phyloP scores from a whole-genome alignment of 2,329 filamentous ascomycete genomes.

The Pseudogymnoascus sp. region DNA sequence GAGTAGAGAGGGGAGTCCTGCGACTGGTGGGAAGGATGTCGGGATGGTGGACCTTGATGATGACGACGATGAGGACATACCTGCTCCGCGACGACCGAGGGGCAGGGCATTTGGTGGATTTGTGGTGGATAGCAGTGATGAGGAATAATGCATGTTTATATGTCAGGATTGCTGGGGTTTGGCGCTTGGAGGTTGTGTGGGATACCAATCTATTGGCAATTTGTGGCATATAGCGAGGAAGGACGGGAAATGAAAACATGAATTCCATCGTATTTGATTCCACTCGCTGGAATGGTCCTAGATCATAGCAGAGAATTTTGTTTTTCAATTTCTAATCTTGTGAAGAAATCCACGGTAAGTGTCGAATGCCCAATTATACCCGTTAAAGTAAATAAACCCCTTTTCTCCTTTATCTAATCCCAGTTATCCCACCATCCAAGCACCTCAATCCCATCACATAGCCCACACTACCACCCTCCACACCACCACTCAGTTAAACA shows the following conservation, averaged over 20 bases:
- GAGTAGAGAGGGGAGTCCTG: not conserved
- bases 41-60: constrained; percentile 1
- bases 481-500: not conserved
- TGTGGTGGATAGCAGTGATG: constrained; percentile 5
- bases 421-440: not conserved
- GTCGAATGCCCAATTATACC: not conserved
- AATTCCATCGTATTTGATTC: not conserved
- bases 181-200: constrained; percentile 3
- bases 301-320: not conserved
- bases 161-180: not conserved
- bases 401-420: not conserved
- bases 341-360: not conserved
- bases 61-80: not conserved
- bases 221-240: constrained; percentile 1
- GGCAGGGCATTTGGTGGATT: not conserved
- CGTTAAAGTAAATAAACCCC: not conserved
- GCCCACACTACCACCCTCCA: not conserved
- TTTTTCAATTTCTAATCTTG: not conserved
- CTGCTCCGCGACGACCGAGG: not conserved
- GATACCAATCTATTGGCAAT: constrained; percentile 8
- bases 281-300: not conserved
- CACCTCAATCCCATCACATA: not conserved
- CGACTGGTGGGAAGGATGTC: not conserved
- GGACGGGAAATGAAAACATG: not conserved
- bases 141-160: constrained; percentile 7